Evolutionary conservation across 257 asterid genomes (phyloP), one percentile per base, ranked within the genome.

Genomic region (Haberlea rhodopensis): DNA sequence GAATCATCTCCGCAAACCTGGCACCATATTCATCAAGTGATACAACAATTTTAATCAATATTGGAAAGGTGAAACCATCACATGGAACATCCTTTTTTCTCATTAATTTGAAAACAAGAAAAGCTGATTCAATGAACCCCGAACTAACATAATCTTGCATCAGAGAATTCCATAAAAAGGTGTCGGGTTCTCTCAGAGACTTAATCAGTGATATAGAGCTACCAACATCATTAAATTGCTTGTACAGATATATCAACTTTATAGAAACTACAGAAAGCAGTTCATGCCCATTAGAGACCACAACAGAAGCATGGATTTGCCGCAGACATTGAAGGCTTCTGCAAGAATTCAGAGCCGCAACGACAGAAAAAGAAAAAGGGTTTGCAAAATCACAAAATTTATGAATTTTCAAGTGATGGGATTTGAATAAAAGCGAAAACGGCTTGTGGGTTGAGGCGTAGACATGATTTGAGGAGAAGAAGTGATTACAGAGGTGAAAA

Each of bases 31-130:
- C 48, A 40, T 40, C 73, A 27, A 67, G 22, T 53, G 60, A 23
- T 32, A 45, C 23, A 18, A 58, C 73, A 59, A 55, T 68, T 68
- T 65, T 70, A 64, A 63, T 75, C 62, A 83, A 20, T 13, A 75
- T 53, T 1, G 84, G 86, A 76, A 80, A 69, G 7, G 89, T 83
- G 52, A 72, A 80, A 53, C 75, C 63, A 66, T 83, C 89, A 60
- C 81, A 77, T 13, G 65, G n/a, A 34, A 83, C 71, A 25, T 77
- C 82, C 54, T 52, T 70, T 48, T 46, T 18, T 63, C 84, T 77
- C 88, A 82, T 82, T 43, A 51, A 51, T 57, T 66, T 78, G 20
- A 63, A 80, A 18, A 76, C 74, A 66, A 10, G 20, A 60, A 83
- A 29, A 2, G 78, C 81, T 21, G 76, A 68, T 60, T 68, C 76